Percentiles rank a stretch among this genome's conserved stretches.
phyloP scores from a whole-genome alignment of 202 grass and related monocot species.

The Alloteropsis angusta region DNA sequence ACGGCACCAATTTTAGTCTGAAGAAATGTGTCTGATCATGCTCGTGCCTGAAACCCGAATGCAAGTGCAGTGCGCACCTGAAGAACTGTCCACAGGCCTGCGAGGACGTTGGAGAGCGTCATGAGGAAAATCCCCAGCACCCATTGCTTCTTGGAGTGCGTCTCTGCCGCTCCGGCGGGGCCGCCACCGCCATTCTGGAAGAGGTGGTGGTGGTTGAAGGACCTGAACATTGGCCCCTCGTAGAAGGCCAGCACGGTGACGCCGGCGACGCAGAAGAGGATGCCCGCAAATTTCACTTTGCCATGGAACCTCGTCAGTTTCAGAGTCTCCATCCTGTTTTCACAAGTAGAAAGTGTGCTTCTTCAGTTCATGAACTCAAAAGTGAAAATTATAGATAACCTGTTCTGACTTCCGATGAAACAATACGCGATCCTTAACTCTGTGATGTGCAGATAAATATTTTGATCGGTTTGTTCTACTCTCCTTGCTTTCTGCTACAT shows the following conservation, averaged over 20 bases:
- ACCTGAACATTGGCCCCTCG: conserved; percentile 44
- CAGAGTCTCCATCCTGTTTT: conserved; percentile 64
- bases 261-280: conserved; percentile 46
- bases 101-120: conserved; percentile 33
- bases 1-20: background rate
- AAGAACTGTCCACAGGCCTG: conserved; percentile 51
- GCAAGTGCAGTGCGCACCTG: conserved; percentile 27
- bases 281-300: conserved; percentile 42
- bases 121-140: conserved; percentile 47
- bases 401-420: background rate
- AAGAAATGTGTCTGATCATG: background rate
- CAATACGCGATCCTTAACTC: background rate
- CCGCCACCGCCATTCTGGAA: background rate
- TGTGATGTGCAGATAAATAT: background rate
- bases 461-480: background rate
- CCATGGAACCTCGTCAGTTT: conserved; percentile 48
- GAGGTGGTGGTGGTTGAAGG: conserved; percentile 47
- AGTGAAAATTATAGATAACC: no score
- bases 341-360: background rate
- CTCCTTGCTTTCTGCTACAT: background rate
- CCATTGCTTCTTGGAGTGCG: conserved; percentile 36
- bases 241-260: conserved; percentile 61
- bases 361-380: background rate
- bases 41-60: background rate
- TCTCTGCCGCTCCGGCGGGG: background rate